These are phyloP conservation scores for Panicum virgatum DNA, from an alignment of 202 grass and related monocot genomes.

Conservation along the genomic window DNA sequence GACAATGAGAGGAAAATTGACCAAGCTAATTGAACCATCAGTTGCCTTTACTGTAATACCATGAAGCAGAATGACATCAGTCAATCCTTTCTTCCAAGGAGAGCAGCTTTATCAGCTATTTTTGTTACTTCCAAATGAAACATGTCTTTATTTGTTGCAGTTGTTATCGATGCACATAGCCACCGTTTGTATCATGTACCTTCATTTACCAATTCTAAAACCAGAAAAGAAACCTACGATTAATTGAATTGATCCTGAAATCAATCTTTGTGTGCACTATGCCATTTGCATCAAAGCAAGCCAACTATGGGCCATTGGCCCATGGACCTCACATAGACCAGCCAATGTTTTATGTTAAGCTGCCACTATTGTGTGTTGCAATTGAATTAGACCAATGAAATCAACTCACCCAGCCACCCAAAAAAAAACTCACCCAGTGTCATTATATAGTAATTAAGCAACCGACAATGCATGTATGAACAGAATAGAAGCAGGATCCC, in stretches of 20 bases:
- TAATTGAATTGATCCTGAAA: neutral
- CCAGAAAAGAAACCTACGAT: neutral
- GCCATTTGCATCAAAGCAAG: neutral
- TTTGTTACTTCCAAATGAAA: neutral
- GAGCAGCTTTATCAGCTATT: neutral
- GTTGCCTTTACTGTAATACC: too few relatives aligned
- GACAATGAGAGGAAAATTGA: neutral
- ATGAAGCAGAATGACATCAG: neutral
- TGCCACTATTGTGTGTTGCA: neutral
- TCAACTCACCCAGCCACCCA: too few relatives aligned
- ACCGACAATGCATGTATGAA: neutral
- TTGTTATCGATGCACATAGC: neutral
- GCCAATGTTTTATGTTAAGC: neutral
- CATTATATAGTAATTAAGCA: neutral
- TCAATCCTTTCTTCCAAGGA: neutral
- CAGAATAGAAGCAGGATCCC: neutral
- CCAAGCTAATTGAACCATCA: neutral
- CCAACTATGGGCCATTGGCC: neutral
- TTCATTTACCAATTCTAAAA: too few relatives aligned
- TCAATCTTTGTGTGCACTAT: neutral
- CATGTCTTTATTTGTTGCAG: neutral
- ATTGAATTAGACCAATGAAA: neutral
- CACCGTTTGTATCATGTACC: too few relatives aligned
- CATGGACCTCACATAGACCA: neutral
- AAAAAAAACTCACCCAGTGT: neutral